Evolutionary conservation across 768 basidiomycete species (phyloP).

Genomic region (Phallus indusiatus): DNA sequence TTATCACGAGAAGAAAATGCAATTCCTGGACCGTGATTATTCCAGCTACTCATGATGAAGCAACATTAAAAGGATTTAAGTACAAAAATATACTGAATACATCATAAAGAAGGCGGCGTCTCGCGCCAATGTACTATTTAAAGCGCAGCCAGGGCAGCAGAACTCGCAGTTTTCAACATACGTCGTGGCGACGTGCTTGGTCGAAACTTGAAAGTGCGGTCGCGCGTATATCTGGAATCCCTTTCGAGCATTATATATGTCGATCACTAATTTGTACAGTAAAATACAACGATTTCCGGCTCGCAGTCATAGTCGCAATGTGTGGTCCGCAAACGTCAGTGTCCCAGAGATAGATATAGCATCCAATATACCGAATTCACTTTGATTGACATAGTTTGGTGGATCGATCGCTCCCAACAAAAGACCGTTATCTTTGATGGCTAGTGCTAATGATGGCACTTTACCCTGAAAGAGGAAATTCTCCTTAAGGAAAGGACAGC

Average conservation of each 20-base stretch:
- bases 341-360: constrained; percentile 57
- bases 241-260: no score
- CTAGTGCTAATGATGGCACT: constrained; percentile 84
- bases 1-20: no score
- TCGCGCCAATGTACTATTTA: constrained; percentile 40
- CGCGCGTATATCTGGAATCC: no score
- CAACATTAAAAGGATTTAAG: no score
- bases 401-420: constrained; percentile 79
- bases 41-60: no score
- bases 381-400: constrained; percentile 22
- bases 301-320: constrained; percentile 25
- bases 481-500: background rate
- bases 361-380: constrained; percentile 49
- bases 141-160: constrained; percentile 31
- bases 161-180: no score
- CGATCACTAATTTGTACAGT: background rate
- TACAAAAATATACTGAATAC: no score
- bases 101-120: no score
- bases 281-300: background rate
- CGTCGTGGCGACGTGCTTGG: no score
- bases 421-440: constrained; percentile 81
- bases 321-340: constrained; percentile 58
- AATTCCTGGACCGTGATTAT: no score
- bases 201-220: no score
- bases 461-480: constrained; percentile 43